phyloP scores from a whole-genome alignment of 106 monocot genomes.

The Acorus gramineus region DNA sequence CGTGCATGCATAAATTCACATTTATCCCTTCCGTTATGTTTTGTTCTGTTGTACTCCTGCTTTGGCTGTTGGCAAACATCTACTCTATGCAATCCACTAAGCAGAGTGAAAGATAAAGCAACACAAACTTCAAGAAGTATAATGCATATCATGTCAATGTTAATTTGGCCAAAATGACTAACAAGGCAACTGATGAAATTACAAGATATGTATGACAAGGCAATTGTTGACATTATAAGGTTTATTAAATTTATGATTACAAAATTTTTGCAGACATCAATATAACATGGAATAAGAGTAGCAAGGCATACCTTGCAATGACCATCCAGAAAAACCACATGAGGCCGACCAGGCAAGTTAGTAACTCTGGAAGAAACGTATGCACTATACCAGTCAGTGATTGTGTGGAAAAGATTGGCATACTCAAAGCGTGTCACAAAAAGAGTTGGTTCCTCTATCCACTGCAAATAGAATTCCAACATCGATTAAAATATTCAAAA shows the following conservation, averaged over 20 bases:
- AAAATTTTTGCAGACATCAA: background rate
- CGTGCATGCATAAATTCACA: too few relatives aligned
- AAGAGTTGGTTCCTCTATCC: constrained; percentile 84
- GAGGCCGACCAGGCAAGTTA: constrained; percentile 45
- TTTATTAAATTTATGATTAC: background rate
- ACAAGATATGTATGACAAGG: background rate
- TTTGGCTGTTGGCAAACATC: too few relatives aligned
- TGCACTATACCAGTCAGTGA: constrained; percentile 98
- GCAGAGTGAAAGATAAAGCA: too few relatives aligned
- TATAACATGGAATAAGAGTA: background rate
- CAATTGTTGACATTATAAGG: background rate
- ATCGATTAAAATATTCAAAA: background rate
- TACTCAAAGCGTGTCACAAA: constrained; percentile 96
- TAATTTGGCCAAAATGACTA: too few relatives aligned
- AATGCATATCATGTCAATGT: too few relatives aligned
- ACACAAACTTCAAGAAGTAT: too few relatives aligned
- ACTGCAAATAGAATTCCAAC: constrained; percentile 39
- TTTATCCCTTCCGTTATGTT: too few relatives aligned
- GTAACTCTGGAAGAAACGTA: constrained; percentile 84
- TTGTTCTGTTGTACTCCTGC: too few relatives aligned
- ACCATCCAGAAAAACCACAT: constrained; percentile 87
- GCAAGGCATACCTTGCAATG: constrained; percentile 77
- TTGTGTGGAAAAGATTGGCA: constrained; percentile 95
- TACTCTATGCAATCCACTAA: too few relatives aligned
- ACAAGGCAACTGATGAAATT: background rate